phyloP scores from a whole-genome alignment of 2,329 filamentous ascomycete species.

The Diaporthe longicolla region DNA sequence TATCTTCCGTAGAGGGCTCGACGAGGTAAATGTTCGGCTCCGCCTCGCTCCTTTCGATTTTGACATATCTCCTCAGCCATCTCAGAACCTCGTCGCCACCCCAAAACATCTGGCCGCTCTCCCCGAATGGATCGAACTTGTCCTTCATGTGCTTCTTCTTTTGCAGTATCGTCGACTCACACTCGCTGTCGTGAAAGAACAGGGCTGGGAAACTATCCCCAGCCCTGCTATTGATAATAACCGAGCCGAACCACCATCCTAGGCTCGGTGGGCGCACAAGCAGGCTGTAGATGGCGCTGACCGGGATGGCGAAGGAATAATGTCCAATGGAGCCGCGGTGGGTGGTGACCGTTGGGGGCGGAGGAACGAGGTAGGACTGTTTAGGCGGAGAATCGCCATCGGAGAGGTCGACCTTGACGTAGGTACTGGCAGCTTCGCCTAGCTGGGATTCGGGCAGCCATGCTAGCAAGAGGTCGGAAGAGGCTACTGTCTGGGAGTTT shows the following conservation, averaged over 20 bases:
- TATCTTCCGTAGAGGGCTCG: constrained; percentile 88
- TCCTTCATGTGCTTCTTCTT: constrained; percentile 88
- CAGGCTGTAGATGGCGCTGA: constrained; percentile 91
- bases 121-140: constrained; percentile 91
- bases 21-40: constrained; percentile 94
- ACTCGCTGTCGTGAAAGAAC: constrained; percentile 98
- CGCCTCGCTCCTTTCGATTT: constrained; percentile 84
- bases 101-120: constrained; percentile 92
- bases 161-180: constrained; percentile 93
- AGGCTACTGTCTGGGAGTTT: constrained; percentile 59
- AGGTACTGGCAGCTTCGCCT: constrained; percentile 87
- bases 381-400: constrained; percentile 85
- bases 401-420: constrained; percentile 94
- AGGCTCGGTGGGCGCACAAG: constrained; percentile 91
- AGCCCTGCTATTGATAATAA: constrained; percentile 91
- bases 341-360: constrained; percentile 86
- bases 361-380: constrained; percentile 91
- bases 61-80: constrained; percentile 89
- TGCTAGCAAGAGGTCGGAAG: constrained; percentile 85
- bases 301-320: constrained; percentile 92
- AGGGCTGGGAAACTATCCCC: constrained; percentile 95
- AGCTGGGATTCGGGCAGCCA: constrained; percentile 94
- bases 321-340: constrained; percentile 80
- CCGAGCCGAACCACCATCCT: constrained; percentile 98
- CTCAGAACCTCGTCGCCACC: constrained; percentile 94